Base-by-base conservation (phyloP, 441 rosid species). In the Mallotus repandus region DNA sequence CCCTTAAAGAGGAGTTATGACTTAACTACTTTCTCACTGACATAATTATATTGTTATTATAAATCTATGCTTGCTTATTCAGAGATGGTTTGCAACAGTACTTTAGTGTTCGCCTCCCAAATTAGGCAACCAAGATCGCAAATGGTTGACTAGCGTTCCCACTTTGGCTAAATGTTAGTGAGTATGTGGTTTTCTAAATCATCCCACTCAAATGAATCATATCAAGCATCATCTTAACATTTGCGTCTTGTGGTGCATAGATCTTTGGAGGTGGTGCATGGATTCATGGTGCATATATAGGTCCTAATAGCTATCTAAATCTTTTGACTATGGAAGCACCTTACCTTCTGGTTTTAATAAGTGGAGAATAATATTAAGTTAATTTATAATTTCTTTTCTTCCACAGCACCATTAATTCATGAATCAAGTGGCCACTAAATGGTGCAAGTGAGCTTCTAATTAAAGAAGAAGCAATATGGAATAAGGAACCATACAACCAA, bases 111-210 rank as follows among this genome's bases (percentile, higher is more conserved):
- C 35, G 11, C 48, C 15, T 15, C 41, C 73, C 73, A 70, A 58
- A 4, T 57, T 9, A 70, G 9, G 43, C 58, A 70, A 4, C 73
- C 65, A 22, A 58, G 65, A 46, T 25, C 29, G 55, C 2, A 58
- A 63, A 69, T 3, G n/a, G 9, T 8, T 9, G 52, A 14, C 59
- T 18, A 4, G 61, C 32, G 0, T 48, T 57, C 5, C 69, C 58
- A 18, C 16, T 66, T 25, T 46, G 60, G 45, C 56, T 69, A 71
- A 85, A 83, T 35, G 81, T 74, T 68, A 80, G 77, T 0, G 80
- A 21, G 32, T 72, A 83, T 29, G 78, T 80, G 14, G 74, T 76
- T 56, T 78, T 88, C 79, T 80, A 79, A 66, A 82, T 79, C 63
- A 57, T 19, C 61, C 46, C 50, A 0, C 71, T 49, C 80, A 86